A percentile compares a stretch with the other conserved stretches of the same genome.
Conservation (phyloP, 1,284 basidiomycete genomes). For the Trichosporon sp. region DNA sequence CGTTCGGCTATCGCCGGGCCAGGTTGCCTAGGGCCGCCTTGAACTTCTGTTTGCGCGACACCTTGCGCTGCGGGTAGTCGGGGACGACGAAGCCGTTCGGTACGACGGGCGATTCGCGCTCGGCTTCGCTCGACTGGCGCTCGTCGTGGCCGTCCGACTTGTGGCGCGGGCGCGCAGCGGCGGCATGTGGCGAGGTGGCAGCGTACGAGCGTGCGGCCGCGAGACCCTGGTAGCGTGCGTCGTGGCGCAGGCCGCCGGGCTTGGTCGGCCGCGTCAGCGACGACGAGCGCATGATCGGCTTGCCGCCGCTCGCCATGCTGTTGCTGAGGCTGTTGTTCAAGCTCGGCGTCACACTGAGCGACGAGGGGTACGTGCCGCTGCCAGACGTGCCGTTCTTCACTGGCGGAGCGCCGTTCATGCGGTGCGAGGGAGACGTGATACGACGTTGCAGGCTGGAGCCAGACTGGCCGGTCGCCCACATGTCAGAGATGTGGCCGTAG, state of each 20-base stretch:
- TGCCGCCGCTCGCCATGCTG: conserved; percentile 17
- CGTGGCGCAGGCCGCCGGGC: neutral
- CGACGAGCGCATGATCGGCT: conserved; percentile 16
- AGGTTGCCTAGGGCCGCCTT: conserved; percentile 7
- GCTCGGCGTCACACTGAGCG: conserved; percentile 1
- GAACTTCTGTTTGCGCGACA: neutral
- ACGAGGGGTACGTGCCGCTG: neutral
- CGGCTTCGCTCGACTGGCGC: neutral
- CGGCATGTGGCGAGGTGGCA: neutral
- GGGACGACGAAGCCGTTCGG: neutral
- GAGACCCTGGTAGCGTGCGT: neutral
- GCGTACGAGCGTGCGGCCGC: conserved; percentile 7
- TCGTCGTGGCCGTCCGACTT: conserved; percentile 11
- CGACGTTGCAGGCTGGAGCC: neutral
- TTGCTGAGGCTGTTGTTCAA: conserved; percentile 10
- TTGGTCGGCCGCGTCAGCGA: conserved; percentile 7
- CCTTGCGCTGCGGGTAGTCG: conserved; percentile 8
- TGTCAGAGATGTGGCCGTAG: neutral
- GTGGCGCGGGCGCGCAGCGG: neutral
- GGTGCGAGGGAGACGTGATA: conserved; percentile 7
- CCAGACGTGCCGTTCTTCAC: neutral
- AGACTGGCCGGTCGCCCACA: neutral
- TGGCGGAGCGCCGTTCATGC: neutral
- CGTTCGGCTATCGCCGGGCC: neutral
- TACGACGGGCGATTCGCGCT: neutral